A percentile compares a stretch with the other conserved stretches of the same genome.
Conservation (phyloP, 371 early-diverging fungal genomes). For the Astathelohania contejeani region DNA sequence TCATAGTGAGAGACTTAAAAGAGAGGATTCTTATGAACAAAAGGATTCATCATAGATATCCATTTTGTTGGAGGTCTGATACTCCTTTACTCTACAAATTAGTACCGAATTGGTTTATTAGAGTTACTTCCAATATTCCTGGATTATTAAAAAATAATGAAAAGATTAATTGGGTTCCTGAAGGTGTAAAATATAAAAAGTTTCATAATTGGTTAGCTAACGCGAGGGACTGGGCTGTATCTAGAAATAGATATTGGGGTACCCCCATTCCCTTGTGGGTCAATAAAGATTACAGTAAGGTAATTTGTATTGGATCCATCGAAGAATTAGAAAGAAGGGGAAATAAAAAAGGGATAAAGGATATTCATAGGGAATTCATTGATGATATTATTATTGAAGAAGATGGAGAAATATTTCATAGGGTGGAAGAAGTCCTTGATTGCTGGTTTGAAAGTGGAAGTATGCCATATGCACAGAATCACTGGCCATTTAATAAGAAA, state of each 20-base stretch:
- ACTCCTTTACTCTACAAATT: slow-evolving; percentile 94
- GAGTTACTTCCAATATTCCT: slow-evolving; percentile 68
- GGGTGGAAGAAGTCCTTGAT: slow-evolving; percentile 96
- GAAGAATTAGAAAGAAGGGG: slow-evolving; percentile 64
- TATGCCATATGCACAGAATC: slow-evolving; percentile 98
- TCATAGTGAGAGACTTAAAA: slow-evolving; percentile 60
- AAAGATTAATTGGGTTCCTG: slow-evolving; percentile 86
- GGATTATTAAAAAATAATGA: slow-evolving; percentile 72
- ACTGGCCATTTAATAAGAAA: slow-evolving; percentile 86
- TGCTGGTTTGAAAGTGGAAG: slow-evolving; percentile 91
- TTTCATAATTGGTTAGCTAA: slow-evolving; percentile 95
- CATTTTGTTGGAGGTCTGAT: slow-evolving; percentile 92
- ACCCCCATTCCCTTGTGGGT: slow-evolving; percentile 98
- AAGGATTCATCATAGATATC: slow-evolving; percentile 68
- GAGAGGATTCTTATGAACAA: slow-evolving; percentile 38
- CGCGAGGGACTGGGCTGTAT: slow-evolving; percentile 96
- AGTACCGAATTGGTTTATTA: slow-evolving; percentile 94
- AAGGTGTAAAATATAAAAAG: slow-evolving; percentile 83
- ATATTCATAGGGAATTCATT: slow-evolving; percentile 89
- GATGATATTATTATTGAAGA: slow-evolving; percentile 81
- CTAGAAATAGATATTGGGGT: slow-evolving; percentile 99
- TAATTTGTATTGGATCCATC: slow-evolving; percentile 75
- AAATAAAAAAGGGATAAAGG: slow-evolving; percentile 46
- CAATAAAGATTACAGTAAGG: slow-evolving; percentile 61
- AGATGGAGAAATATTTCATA: slow-evolving; percentile 61